Conservation (phyloP, 305 asterid species). For the Lippia alba region DNA sequence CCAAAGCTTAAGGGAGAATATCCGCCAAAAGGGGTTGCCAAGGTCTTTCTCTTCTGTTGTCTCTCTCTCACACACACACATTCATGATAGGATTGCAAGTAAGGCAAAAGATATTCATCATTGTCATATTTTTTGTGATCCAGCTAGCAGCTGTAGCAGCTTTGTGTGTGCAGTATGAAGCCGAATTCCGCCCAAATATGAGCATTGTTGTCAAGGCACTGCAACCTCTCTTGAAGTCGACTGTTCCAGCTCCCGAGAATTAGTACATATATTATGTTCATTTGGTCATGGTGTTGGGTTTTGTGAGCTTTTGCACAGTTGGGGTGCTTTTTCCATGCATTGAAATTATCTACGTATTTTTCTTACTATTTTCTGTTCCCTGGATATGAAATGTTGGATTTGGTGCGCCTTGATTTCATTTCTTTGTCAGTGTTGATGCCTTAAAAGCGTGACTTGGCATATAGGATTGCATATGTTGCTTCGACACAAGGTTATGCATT, state of each 20-base stretch:
- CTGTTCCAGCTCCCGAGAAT: conserved; percentile 47
- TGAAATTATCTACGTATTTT: conserved; percentile 13
- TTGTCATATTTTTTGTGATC: conserved; percentile 26
- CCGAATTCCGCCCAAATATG: conserved; percentile 85
- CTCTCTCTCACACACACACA: neutral
- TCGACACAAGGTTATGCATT: conserved; percentile 34
- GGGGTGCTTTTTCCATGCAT: conserved; percentile 20
- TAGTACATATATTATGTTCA: conserved; percentile 13
- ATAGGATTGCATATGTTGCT: conserved; percentile 33
- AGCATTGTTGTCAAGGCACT: conserved; percentile 82
- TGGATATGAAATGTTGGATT: conserved; percentile 37
- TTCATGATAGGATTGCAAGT: too few species aligned
- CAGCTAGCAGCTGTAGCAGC: conserved; percentile 88
- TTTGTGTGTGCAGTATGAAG: conserved; percentile 76
- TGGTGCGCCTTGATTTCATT: conserved; percentile 36
- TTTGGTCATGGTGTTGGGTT: conserved; percentile 27
- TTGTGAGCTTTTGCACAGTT: conserved; percentile 37
- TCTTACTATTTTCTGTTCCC: conserved; percentile 22
- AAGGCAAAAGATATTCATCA: neutral
- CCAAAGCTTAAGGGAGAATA: conserved; percentile 67
- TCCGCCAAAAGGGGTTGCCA: conserved; percentile 80
- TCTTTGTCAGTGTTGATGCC: conserved; percentile 40
- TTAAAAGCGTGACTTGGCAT: conserved; percentile 29
- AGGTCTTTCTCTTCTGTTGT: conserved; percentile 45
- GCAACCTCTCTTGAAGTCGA: conserved; percentile 68